Base-by-base conservation (phyloP, 306 rosid species). In the Leucaena leucocephala region DNA sequence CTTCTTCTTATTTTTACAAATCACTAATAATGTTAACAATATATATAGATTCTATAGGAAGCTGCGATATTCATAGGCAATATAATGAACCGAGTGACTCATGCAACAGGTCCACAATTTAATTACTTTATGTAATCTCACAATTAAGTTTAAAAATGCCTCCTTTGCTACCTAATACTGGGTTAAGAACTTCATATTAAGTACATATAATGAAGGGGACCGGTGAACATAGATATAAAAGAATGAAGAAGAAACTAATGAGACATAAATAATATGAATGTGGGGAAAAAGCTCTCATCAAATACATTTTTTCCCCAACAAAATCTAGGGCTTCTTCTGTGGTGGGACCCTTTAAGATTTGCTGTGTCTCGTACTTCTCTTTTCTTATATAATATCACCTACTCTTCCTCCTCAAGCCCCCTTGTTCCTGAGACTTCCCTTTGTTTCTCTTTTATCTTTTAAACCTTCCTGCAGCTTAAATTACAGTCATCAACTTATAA, bases 291-390 rank as follows among this genome's bases (percentile, higher is more conserved):
- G 84, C 87, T 88, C 84, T 85, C 76, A 84, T 82, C 86, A 85
- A 82, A 58, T 72, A 80, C 77, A 86, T 79, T 74, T 74, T 82
- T 82, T 83, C 75, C 82, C 46, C 52, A 75, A 65, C 85, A 84
- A 91, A 84, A 91, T 91, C 91, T 87, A 85, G 8, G 65, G 81
- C 76, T 36, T 76, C 79, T 77, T 84, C 86, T 88, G 85, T 87
- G 13, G 82, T 82, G 87, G 94, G 91, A 62, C 91, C 94, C 88
- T 43, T 36, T 2, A 85, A 87, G 92, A 89, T 88, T 85, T 84
- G 72, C 8, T 83, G 65, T 83, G 72, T 76, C 87, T 66, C 70
- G 54, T 66, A 75, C 45, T 42, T 67, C 49, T 42, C 34, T 42
- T 40, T 14, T 71, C 84, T 85, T 82, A 85, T 87, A 85, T 85